Percentiles rank a stretch among this genome's conserved stretches.
These are phyloP conservation scores for Deinandra increscens DNA, from an alignment of 129 eudicot species.

Conservation along the genomic window DNA sequence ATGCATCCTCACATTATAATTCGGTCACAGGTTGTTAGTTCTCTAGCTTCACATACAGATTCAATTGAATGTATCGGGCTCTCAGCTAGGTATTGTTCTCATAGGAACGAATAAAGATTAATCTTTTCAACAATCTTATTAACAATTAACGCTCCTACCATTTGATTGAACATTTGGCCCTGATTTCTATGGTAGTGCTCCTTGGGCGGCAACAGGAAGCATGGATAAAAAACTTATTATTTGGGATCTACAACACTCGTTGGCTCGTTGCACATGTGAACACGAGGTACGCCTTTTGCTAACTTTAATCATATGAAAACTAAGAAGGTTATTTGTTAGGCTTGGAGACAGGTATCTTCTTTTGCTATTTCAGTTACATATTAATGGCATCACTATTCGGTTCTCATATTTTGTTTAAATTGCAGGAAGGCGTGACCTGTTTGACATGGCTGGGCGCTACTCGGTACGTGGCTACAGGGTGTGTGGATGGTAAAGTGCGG, in stretches of 20 bases:
- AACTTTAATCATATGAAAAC: slow-evolving; percentile 8
- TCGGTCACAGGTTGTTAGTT: slow-evolving; percentile 56
- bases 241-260: slow-evolving; percentile 77
- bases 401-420: too few relatives aligned
- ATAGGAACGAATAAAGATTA: background rate
- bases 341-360: background rate
- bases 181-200: slow-evolving; percentile 46
- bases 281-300: slow-evolving; percentile 61
- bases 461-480: slow-evolving; percentile 66
- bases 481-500: slow-evolving; percentile 79
- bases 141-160: background rate
- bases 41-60: slow-evolving; percentile 59
- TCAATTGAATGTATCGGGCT: slow-evolving; percentile 62
- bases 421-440: slow-evolving; percentile 80
- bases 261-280: slow-evolving; percentile 71
- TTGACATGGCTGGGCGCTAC: slow-evolving; percentile 70
- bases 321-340: background rate
- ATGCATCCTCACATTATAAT: background rate
- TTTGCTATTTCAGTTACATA: background rate
- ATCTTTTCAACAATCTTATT: background rate
- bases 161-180: background rate
- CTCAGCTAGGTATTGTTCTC: slow-evolving; percentile 43
- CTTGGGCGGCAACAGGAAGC: slow-evolving; percentile 94
- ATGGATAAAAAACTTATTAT: slow-evolving; percentile 82
- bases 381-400: background rate